A percentile compares a stretch with the other conserved stretches of the same genome.
Conservation (phyloP, 23 red algal genomes). For the Gracilaria vermiculophylla region DNA sequence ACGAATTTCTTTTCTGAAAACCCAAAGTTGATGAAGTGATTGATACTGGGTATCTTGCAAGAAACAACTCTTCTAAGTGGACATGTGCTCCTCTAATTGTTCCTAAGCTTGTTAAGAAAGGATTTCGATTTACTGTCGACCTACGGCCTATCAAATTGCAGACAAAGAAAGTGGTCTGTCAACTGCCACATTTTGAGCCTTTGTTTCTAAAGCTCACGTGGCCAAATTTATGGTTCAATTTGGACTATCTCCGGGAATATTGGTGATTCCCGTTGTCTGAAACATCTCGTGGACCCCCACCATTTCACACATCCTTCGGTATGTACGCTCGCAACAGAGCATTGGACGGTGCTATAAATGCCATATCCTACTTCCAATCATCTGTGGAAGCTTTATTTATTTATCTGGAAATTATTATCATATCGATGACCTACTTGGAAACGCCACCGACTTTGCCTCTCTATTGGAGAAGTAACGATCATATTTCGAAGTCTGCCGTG, state of each 20-base stretch:
- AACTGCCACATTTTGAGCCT: slow-evolving; percentile 10
- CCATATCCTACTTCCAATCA: slow-evolving; percentile 1
- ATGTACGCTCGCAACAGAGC: slow-evolving; percentile 13
- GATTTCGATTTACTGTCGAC: slow-evolving; percentile 17
- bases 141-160: not conserved
- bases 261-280: slow-evolving; percentile 38
- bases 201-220: slow-evolving; percentile 13
- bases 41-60: not conserved
- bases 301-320: slow-evolving; percentile 40
- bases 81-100: slow-evolving; percentile 27
- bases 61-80: slow-evolving; percentile 20
- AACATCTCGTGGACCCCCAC: slow-evolving; percentile 20
- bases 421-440: not conserved
- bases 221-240: not conserved
- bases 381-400: slow-evolving; percentile 3
- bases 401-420: not conserved
- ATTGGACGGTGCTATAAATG: not conserved
- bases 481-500: not conserved
- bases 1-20: slow-evolving; percentile 9
- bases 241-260: slow-evolving; percentile 40
- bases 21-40: not conserved
- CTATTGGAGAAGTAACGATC: not conserved
- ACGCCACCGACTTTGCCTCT: not conserved
- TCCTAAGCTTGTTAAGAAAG: not conserved
- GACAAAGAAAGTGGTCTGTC: not conserved